phyloP scores from a whole-genome alignment of 352 stramenopile genomes.

The Globisporangium takayamanum region DNA sequence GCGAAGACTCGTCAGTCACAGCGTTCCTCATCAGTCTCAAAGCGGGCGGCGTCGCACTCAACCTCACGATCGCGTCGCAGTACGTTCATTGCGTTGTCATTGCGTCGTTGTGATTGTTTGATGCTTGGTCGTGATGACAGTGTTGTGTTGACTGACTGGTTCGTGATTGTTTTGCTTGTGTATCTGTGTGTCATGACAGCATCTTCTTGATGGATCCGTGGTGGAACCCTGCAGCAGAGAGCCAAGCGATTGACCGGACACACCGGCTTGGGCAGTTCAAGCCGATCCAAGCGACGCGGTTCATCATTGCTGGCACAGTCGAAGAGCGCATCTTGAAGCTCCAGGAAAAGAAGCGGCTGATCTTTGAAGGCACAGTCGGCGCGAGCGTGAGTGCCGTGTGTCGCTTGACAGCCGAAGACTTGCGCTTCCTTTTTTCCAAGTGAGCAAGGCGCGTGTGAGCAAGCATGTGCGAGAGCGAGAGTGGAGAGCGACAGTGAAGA shows the following conservation, averaged over 20 bases:
- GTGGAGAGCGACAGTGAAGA: neutral
- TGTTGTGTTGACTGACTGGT: too few relatives aligned
- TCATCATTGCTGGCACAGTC: constrained; percentile 97
- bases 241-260: constrained; percentile 95
- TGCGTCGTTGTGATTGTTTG: neutral
- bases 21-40: constrained; percentile 98
- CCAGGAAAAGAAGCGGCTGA: constrained; percentile 90
- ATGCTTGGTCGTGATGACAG: neutral
- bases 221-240: constrained; percentile 97
- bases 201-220: constrained; percentile 98
- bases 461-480: neutral
- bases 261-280: constrained; percentile 98
- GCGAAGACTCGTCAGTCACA: constrained; percentile 90
- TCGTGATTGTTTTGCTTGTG: constrained; percentile 13
- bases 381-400: constrained; percentile 84
- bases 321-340: constrained; percentile 98
- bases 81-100: constrained; percentile 25
- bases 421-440: constrained; percentile 89
- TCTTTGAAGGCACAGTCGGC: constrained; percentile 99
- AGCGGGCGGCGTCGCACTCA: constrained; percentile 97
- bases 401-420: constrained; percentile 91
- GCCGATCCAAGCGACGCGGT: constrained; percentile 94
- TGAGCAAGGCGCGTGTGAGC: constrained; percentile 9
- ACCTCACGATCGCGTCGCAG: constrained; percentile 96
- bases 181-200: constrained; percentile 20